These are phyloP conservation scores for Claviceps sp. DNA, from an alignment of 2,329 filamentous ascomycete species.

Conservation along the genomic window DNA sequence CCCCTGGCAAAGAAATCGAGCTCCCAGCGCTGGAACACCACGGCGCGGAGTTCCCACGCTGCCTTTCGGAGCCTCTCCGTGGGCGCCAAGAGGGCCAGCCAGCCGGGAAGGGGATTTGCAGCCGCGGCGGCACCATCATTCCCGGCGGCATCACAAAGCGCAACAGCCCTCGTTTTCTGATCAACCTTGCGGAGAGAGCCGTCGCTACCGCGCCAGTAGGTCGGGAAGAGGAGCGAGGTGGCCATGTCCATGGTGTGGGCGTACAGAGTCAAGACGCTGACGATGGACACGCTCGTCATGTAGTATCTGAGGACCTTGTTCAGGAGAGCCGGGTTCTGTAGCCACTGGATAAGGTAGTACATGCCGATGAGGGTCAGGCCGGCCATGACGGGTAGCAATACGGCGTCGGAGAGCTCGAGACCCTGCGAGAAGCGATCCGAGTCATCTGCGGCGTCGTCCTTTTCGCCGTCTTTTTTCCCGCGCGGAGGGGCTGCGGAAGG, in stretches of 20 bases:
- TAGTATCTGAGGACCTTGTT: conserved; percentile 77
- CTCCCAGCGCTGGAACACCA: conserved; percentile 39
- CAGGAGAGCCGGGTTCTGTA: conserved; percentile 66
- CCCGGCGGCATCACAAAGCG: conserved; percentile 21
- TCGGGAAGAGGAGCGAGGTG: conserved; percentile 59
- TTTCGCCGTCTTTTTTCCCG: conserved; percentile 28
- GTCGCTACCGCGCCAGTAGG: conserved; percentile 41
- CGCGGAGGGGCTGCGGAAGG: conserved; percentile 57
- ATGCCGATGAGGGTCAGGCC: conserved; percentile 57
- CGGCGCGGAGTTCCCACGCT: conserved; percentile 36
- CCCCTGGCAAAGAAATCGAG: conserved; percentile 38
- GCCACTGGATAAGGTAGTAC: conserved; percentile 81
- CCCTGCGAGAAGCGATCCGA: conserved; percentile 29
- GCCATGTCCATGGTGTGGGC: conserved; percentile 56
- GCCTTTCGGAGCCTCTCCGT: conserved; percentile 12
- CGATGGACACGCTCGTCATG: conserved; percentile 68
- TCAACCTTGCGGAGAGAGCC: conserved; percentile 34
- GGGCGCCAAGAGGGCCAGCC: conserved; percentile 20
- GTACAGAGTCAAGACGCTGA: conserved; percentile 59
- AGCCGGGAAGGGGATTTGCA: conserved; percentile 18
- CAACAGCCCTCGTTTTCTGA: conserved; percentile 24
- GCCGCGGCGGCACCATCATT: conserved; percentile 13
- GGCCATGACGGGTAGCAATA: conserved; percentile 72
- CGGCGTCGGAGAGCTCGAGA: conserved; percentile 58
- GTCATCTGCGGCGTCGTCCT: conserved; percentile 32